Conservation (phyloP, 495 filamentous ascomycete genomes). For the Penicillium waksmanii region DNA sequence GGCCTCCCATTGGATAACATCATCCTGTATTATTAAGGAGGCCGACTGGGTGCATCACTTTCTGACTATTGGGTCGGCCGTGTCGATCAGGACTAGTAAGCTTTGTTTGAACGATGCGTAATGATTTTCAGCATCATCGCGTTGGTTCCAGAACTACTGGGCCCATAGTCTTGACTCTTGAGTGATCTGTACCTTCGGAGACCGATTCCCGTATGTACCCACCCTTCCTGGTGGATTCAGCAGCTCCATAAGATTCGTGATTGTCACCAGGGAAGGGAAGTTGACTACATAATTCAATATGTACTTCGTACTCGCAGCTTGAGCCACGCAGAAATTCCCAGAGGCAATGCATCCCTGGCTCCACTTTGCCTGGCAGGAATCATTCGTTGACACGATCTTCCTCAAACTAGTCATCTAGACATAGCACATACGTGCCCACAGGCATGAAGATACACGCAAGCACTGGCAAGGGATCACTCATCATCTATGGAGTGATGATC, state of each 20-base stretch:
- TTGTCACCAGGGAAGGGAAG: background rate
- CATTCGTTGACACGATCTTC: background rate
- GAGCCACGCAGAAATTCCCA: background rate
- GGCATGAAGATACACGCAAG: slow-evolving; percentile 16
- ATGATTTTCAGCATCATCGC: background rate
- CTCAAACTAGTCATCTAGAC: background rate
- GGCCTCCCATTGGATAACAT: background rate
- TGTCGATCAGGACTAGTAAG: slow-evolving; percentile 14
- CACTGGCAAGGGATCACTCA: slow-evolving; percentile 15
- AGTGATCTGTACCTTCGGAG: background rate
- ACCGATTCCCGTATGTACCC: background rate
- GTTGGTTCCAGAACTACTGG: background rate
- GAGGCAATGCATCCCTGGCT: slow-evolving; percentile 14
- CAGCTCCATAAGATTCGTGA: background rate
- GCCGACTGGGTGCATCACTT: background rate
- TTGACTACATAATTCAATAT: background rate
- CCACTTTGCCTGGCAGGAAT: slow-evolving; percentile 7
- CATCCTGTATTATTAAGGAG: background rate
- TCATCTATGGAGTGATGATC: background rate
- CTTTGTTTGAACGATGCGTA: background rate
- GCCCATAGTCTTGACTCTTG: background rate
- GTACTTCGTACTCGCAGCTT: background rate
- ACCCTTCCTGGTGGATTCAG: background rate
- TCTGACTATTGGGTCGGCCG: slow-evolving; percentile 9
- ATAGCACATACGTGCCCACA: background rate